phyloP scores from a whole-genome alignment of 2,329 filamentous ascomycete genomes.

The Rutstroemia sp. region DNA sequence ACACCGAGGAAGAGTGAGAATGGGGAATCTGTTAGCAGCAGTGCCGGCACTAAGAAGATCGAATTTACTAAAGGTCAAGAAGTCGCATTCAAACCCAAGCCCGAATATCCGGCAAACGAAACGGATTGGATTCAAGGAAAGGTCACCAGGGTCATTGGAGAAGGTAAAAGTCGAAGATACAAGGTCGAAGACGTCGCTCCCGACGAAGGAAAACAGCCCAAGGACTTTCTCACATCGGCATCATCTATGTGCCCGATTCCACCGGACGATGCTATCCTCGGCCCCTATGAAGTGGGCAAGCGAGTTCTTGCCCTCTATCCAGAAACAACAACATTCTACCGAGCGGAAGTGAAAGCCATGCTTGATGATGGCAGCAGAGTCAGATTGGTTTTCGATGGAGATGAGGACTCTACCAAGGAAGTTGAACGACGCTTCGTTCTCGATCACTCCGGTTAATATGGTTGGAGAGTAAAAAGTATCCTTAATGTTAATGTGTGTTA shows the following conservation, averaged over 20 bases:
- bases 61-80: conserved; percentile 55
- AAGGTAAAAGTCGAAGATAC: conserved; percentile 71
- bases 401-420: conserved; percentile 67
- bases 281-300: conserved; percentile 57
- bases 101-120: conserved; percentile 37
- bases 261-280: conserved; percentile 47
- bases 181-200: conserved; percentile 75
- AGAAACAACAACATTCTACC: conserved; percentile 79
- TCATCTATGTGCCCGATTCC: conserved; percentile 74
- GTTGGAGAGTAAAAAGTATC: not conserved
- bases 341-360: conserved; percentile 71
- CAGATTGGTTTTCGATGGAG: conserved; percentile 70
- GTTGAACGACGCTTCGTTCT: conserved; percentile 72
- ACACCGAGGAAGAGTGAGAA: conserved; percentile 17
- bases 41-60: conserved; percentile 37
- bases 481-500: not conserved
- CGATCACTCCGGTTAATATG: conserved; percentile 44
- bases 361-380: conserved; percentile 43
- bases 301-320: conserved; percentile 74
- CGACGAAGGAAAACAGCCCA: conserved; percentile 59
- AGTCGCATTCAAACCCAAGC: conserved; percentile 59
- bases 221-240: conserved; percentile 61
- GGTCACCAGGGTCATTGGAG: conserved; percentile 66
- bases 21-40: conserved; percentile 16
- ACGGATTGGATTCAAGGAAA: conserved; percentile 69